These are phyloP conservation scores for Fraxinus quadrangulata DNA, from an alignment of 257 asterid genomes.

Conservation along the genomic window DNA sequence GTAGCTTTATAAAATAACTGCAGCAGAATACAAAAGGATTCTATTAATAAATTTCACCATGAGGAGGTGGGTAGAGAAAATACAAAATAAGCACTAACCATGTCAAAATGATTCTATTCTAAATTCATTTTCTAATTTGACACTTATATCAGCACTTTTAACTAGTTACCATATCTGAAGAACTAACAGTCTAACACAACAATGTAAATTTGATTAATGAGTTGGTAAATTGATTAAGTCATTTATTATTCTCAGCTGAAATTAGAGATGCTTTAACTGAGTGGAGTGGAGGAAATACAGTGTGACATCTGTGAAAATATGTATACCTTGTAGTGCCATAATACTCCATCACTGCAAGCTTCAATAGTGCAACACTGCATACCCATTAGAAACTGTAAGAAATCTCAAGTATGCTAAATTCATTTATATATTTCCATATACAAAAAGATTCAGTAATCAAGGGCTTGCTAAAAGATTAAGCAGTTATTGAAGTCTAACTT, in stretches of 20 bases:
- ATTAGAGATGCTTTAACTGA: background rate
- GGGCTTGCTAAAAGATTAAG: background rate
- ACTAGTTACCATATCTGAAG: background rate
- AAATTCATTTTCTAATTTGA: background rate
- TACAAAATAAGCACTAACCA: background rate
- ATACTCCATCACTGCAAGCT: slow-evolving; percentile 94
- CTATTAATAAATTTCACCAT: background rate
- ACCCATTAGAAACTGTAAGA: slow-evolving; percentile 7
- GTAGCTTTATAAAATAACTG: slow-evolving; percentile 84
- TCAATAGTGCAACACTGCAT: slow-evolving; percentile 75
- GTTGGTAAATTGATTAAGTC: background rate
- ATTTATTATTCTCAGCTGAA: background rate
- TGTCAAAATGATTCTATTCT: background rate
- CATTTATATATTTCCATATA: background rate
- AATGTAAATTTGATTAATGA: background rate
- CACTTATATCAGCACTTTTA: background rate
- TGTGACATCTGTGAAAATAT: background rate
- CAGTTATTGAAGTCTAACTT: background rate
- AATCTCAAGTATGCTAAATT: slow-evolving; percentile 7
- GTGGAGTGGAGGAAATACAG: background rate
- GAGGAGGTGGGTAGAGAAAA: background rate
- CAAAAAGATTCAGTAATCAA: background rate
- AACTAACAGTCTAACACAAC: background rate
- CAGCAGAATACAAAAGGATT: slow-evolving; percentile 27
- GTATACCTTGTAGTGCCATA: slow-evolving; percentile 92